These are phyloP conservation scores for Salvia hispanica DNA, from an alignment of 257 asterid genomes.

Conservation along the genomic window DNA sequence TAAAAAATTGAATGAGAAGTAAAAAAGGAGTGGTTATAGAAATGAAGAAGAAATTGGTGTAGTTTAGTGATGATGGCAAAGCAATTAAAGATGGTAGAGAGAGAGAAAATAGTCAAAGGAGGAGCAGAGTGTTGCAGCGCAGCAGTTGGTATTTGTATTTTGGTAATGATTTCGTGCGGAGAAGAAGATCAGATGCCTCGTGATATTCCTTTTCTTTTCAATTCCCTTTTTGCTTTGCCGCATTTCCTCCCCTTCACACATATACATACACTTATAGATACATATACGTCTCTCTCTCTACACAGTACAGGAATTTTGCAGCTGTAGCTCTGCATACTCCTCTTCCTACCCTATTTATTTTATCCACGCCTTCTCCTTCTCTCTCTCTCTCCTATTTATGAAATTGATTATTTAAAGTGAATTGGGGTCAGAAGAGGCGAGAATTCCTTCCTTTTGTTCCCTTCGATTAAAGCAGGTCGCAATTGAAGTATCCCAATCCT, in stretches of 20 bases:
- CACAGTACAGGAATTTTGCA: conserved; percentile 18
- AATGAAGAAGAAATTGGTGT: not conserved
- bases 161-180: conserved; percentile 39
- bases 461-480: conserved; percentile 22
- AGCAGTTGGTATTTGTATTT: conserved; percentile 41
- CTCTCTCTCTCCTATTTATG: conserved; percentile 12
- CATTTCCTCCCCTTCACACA: not conserved
- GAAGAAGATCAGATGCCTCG: conserved; percentile 38
- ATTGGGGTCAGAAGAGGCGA: conserved; percentile 17
- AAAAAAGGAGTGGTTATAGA: not conserved
- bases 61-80: conserved; percentile 26
- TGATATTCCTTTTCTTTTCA: conserved; percentile 7
- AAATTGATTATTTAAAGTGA: not conserved
- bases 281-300: not conserved
- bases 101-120: conserved; percentile 30
- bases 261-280: not conserved
- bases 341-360: not conserved
- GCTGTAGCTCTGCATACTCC: conserved; percentile 2
- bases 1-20: too few species aligned
- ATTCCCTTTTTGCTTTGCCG: too few species aligned
- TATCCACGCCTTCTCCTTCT: conserved; percentile 3
- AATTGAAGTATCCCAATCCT: conserved; percentile 4
- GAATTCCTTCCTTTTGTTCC: conserved; percentile 24
- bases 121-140: conserved; percentile 36
- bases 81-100: conserved; percentile 22